Conservation (phyloP, 2,329 filamentous ascomycete genomes). For the Fusarium papillatum region DNA sequence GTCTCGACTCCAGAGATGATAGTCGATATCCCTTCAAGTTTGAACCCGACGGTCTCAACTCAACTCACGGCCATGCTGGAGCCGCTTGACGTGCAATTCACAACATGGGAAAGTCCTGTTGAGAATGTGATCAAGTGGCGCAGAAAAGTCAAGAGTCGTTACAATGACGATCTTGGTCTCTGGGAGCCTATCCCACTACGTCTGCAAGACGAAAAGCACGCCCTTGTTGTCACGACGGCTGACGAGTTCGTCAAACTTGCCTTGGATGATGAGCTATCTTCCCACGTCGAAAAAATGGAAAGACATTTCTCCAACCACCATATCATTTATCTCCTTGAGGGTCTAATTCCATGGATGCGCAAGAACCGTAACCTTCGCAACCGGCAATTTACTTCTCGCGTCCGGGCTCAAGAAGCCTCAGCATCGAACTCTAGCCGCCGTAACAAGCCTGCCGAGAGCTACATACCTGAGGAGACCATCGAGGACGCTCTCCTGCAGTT, state of each 20-base stretch:
- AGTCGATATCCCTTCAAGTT: constrained; percentile 72
- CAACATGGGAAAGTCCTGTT: constrained; percentile 59
- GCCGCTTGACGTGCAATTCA: constrained; percentile 62
- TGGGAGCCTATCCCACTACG: constrained; percentile 74
- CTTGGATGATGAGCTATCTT: constrained; percentile 65
- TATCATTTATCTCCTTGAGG: constrained; percentile 80
- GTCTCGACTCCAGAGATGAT: constrained; percentile 83
- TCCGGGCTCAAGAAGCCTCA: constrained; percentile 60
- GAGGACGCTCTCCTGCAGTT: constrained; percentile 80
- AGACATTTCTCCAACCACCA: constrained; percentile 64
- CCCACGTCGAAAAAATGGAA: constrained; percentile 70
- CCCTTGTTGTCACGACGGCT: constrained; percentile 72
- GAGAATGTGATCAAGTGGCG: constrained; percentile 75
- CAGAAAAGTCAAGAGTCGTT: constrained; percentile 74
- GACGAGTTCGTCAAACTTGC: constrained; percentile 76
- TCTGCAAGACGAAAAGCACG: constrained; percentile 70
- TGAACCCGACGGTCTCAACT: constrained; percentile 61
- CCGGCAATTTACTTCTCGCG: constrained; percentile 75
- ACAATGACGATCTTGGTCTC: constrained; percentile 70
- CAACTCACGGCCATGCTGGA: constrained; percentile 65
- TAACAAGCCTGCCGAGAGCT: constrained; percentile 57
- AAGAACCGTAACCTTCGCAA: constrained; percentile 79
- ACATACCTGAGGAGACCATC: constrained; percentile 76
- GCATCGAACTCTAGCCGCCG: constrained; percentile 47
- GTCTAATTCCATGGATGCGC: constrained; percentile 74